Evolutionary conservation across 768 basidiomycete species (phyloP).

Genomic region (Suillus discolor): DNA sequence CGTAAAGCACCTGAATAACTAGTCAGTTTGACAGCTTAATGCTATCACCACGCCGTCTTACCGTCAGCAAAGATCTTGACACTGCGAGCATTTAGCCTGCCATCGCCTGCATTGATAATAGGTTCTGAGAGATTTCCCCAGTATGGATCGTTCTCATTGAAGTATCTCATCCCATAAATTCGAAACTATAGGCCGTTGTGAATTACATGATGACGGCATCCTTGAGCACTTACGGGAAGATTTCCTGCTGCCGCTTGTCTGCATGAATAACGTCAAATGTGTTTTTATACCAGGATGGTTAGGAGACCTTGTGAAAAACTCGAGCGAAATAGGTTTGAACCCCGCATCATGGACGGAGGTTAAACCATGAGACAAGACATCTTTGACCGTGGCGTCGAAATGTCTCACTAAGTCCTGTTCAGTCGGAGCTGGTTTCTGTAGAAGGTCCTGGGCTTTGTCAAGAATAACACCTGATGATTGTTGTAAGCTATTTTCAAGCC

Average conservation of each 20-base stretch:
- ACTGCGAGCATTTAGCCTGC: slow-evolving; percentile 69
- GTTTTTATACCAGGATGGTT: slow-evolving; percentile 2
- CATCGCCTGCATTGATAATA: slow-evolving; percentile 58
- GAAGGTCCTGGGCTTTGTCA: slow-evolving; percentile 84
- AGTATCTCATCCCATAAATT: slow-evolving; percentile 77
- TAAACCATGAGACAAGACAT: slow-evolving; percentile 72
- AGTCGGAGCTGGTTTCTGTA: slow-evolving; percentile 64
- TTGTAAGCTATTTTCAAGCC: slow-evolving; percentile 10
- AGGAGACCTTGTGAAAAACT: slow-evolving; percentile 68
- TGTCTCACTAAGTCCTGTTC: slow-evolving; percentile 61
- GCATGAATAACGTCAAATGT: slow-evolving; percentile 8
- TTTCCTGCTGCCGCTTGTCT: slow-evolving; percentile 64
- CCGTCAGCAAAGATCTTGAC: slow-evolving; percentile 78
- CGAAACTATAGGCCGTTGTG: slow-evolving; percentile 53
- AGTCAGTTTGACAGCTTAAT: background rate
- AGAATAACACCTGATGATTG: slow-evolving; percentile 62
- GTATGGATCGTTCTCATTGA: slow-evolving; percentile 65
- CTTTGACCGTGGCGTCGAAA: slow-evolving; percentile 62
- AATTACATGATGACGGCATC: slow-evolving; percentile 12
- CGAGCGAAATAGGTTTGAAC: slow-evolving; percentile 64
- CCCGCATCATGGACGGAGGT: slow-evolving; percentile 90
- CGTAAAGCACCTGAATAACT: slow-evolving; percentile 73
- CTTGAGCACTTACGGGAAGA: slow-evolving; percentile 54
- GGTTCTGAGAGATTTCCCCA: slow-evolving; percentile 70
- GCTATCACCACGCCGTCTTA: slow-evolving; percentile 7